A percentile compares a stretch with the other conserved stretches of the same genome.
These are phyloP conservation scores for Poa pratensis DNA, from an alignment of 176 grass and related monocot genomes.

Conservation along the genomic window DNA sequence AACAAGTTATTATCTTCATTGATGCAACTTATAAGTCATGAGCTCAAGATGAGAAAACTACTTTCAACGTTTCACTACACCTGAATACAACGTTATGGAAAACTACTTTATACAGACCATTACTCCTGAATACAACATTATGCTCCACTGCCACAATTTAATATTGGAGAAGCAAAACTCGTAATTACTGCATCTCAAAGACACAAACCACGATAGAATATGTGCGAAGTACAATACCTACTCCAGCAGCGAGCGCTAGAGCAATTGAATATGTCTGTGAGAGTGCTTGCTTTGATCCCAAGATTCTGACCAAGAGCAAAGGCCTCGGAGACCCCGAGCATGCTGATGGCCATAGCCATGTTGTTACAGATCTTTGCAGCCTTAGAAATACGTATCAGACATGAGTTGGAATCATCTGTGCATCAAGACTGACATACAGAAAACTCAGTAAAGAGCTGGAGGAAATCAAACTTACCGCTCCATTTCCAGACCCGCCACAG, in stretches of 20 bases:
- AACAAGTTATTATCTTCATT: background rate
- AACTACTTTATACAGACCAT: background rate
- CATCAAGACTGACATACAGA: background rate
- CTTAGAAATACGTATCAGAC: slow-evolving; percentile 49
- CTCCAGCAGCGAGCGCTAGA: slow-evolving; percentile 96
- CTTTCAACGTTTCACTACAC: background rate
- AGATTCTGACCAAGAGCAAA: slow-evolving; percentile 92
- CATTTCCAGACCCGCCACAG: slow-evolving; percentile 89
- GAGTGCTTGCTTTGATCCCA: slow-evolving; percentile 75
- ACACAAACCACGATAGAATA: slow-evolving; percentile 1
- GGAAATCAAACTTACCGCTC: slow-evolving; percentile 63
- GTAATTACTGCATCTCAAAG: background rate
- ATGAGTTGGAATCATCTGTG: background rate
- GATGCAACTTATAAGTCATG: slow-evolving; percentile 1
- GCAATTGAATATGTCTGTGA: slow-evolving; percentile 94
- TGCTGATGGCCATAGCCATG: slow-evolving; percentile 92
- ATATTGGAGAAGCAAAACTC: background rate
- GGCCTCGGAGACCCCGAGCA: slow-evolving; percentile 91
- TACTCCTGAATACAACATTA: background rate
- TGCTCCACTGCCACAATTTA: background rate
- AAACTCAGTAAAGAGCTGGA: slow-evolving; percentile 1
- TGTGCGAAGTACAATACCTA: slow-evolving; percentile 54
- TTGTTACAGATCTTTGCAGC: slow-evolving; percentile 98
- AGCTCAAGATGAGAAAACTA: background rate
- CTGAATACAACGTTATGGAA: background rate